These are phyloP conservation scores for Parmelia sp. DNA, from an alignment of 495 filamentous ascomycete genomes.

Conservation along the genomic window DNA sequence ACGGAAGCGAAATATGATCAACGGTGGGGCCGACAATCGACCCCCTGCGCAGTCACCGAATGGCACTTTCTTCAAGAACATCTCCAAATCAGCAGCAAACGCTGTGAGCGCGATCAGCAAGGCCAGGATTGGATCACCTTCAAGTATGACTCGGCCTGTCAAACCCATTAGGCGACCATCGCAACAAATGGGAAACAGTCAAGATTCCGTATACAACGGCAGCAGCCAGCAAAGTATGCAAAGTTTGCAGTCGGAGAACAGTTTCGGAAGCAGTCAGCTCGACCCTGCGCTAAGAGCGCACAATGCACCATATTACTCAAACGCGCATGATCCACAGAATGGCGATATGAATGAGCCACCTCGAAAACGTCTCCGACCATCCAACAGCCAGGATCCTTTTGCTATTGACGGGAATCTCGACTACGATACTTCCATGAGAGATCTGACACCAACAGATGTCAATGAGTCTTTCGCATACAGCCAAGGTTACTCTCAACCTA, in stretches of 20 bases:
- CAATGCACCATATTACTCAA: slow-evolving; percentile 29
- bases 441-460: slow-evolving; percentile 73
- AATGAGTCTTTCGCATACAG: slow-evolving; percentile 78
- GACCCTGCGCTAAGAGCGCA: slow-evolving; percentile 52
- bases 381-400: slow-evolving; percentile 43
- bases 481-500: slow-evolving; percentile 44
- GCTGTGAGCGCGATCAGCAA: slow-evolving; percentile 94
- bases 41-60: slow-evolving; percentile 55
- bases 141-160: slow-evolving; percentile 44
- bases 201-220: slow-evolving; percentile 50
- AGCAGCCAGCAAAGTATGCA: slow-evolving; percentile 65
- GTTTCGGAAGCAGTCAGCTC: slow-evolving; percentile 50
- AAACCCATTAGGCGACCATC: slow-evolving; percentile 49
- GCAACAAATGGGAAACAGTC: slow-evolving; percentile 57
- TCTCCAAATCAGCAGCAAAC: slow-evolving; percentile 84
- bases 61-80: slow-evolving; percentile 93
- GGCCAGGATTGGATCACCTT: slow-evolving; percentile 75
- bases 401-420: slow-evolving; percentile 21
- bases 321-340: slow-evolving; percentile 45
- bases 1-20: slow-evolving; percentile 77
- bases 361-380: slow-evolving; percentile 66
- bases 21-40: slow-evolving; percentile 61
- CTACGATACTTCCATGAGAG: slow-evolving; percentile 44
- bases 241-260: slow-evolving; percentile 56
- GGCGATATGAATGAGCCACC: slow-evolving; percentile 69